These are phyloP conservation scores for Meira miltonrushii DNA, from an alignment of 1,284 basidiomycete genomes.

Conservation along the genomic window DNA sequence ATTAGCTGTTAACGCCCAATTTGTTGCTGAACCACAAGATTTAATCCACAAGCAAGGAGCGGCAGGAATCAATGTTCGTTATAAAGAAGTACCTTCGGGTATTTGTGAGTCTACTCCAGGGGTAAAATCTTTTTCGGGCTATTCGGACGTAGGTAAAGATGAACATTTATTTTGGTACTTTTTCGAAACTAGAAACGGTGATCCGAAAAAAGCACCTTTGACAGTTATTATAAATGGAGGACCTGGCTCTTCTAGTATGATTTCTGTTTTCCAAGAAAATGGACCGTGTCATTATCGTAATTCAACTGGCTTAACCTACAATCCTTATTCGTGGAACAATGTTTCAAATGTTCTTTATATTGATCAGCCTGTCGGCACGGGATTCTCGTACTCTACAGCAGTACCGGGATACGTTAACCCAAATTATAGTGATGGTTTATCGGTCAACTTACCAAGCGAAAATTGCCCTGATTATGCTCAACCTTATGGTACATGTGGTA, in stretches of 20 bases:
- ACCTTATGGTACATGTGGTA: conserved; percentile 25
- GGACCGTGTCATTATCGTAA: conserved; percentile 58
- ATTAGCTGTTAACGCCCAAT: conserved; percentile 3
- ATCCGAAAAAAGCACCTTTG: conserved; percentile 13
- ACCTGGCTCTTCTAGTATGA: conserved; percentile 65
- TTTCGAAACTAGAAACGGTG: conserved; percentile 29
- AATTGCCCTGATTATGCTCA: conserved; percentile 26
- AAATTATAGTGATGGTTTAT: conserved; percentile 6
- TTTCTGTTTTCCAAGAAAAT: conserved; percentile 66
- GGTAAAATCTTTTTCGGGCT: conserved; percentile 62
- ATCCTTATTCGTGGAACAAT: conserved; percentile 62
- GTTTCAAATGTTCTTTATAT: conserved; percentile 60
- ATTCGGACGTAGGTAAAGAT: conserved; percentile 27
- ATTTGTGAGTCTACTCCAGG: conserved; percentile 68
- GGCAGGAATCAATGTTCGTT: conserved; percentile 27
- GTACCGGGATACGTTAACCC: conserved; percentile 29
- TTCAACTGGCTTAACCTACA: not conserved
- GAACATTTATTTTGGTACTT: conserved; percentile 39
- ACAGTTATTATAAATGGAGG: conserved; percentile 45
- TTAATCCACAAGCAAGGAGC: conserved; percentile 19
- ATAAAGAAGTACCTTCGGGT: conserved; percentile 56
- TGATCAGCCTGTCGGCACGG: conserved; percentile 57
- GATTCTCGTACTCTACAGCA: conserved; percentile 30
- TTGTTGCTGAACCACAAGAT: conserved; percentile 18
- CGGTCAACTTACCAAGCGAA: conserved; percentile 20